A percentile compares a stretch with the other conserved stretches of the same genome.
These are phyloP conservation scores for Cytidiella melzeri DNA, from an alignment of 768 basidiomycete species.

Conservation along the genomic window DNA sequence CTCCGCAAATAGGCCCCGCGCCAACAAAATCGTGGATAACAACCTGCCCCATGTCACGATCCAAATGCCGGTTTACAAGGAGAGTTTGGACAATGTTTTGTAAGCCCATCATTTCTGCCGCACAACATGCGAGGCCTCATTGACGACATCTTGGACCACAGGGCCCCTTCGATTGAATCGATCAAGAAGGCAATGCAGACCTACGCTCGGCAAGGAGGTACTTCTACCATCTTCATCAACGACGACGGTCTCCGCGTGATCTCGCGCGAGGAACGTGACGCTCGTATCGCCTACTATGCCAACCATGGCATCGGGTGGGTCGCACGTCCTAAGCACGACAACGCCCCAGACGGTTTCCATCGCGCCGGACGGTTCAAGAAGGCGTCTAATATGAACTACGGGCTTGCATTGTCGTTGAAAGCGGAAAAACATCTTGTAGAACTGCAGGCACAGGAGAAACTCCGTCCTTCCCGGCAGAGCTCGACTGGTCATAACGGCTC, in stretches of 20 bases:
- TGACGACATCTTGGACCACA: conserved; percentile 5
- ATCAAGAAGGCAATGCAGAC: conserved; percentile 58
- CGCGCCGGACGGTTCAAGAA: conserved; percentile 48
- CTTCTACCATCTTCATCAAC: conserved; percentile 51
- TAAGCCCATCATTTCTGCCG: conserved; percentile 22
- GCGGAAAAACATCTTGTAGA: conserved; percentile 29
- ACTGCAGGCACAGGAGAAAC: conserved; percentile 22
- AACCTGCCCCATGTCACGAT: conserved; percentile 45
- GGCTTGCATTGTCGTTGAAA: conserved; percentile 27
- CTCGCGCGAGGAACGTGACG: conserved; percentile 37
- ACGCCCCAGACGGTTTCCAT: conserved; percentile 35
- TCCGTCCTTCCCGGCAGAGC: conserved; percentile 10
- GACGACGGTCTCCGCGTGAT: conserved; percentile 57
- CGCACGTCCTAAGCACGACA: conserved; percentile 48
- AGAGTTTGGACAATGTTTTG: conserved; percentile 45
- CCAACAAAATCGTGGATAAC: conserved; percentile 39
- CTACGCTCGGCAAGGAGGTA: conserved; percentile 61
- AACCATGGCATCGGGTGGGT: conserved; percentile 55
- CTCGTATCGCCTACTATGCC: conserved; percentile 47
- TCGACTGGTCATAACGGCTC: background rate
- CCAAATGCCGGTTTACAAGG: conserved; percentile 57
- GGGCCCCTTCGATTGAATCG: conserved; percentile 45
- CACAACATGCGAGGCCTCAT: background rate
- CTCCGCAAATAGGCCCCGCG: conserved; percentile 37
- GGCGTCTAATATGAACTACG: conserved; percentile 47